These are phyloP conservation scores for Silene conica DNA, from an alignment of 148 eudicot species.

Conservation along the genomic window DNA sequence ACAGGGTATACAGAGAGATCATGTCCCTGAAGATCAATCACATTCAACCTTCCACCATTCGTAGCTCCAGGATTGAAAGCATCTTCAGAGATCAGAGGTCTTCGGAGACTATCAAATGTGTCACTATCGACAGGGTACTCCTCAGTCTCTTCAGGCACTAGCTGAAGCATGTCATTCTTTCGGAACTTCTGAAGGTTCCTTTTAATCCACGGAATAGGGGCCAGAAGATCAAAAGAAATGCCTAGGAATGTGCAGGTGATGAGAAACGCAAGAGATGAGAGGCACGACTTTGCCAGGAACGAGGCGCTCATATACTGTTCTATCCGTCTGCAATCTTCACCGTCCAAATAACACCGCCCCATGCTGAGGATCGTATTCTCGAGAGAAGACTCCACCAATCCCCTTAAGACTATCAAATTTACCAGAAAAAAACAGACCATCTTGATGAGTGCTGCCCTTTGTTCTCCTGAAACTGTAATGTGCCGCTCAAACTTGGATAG, in stretches of 20 bases:
- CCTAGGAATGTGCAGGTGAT: constrained; percentile 94
- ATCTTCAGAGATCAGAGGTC: constrained; percentile 67
- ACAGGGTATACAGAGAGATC: constrained; percentile 80
- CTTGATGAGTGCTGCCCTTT: constrained; percentile 86
- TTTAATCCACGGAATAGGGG: constrained; percentile 96
- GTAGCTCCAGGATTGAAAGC: constrained; percentile 30
- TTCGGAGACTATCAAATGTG: constrained; percentile 47
- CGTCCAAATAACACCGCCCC: constrained; percentile 95
- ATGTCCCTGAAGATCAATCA: constrained; percentile 60
- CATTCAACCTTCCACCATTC: constrained; percentile 37
- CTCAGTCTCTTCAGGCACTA: constrained; percentile 81
- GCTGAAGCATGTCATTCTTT: constrained; percentile 91
- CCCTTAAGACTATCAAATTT: constrained; percentile 78
- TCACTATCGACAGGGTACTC: constrained; percentile 56
- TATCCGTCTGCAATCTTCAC: constrained; percentile 91
- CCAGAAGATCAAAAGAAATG: constrained; percentile 79
- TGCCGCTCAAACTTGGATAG: constrained; percentile 90
- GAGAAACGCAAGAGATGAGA: constrained; percentile 83
- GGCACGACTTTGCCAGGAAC: constrained; percentile 80
- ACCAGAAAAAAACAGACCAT: constrained; percentile 96
- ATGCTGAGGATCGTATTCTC: constrained; percentile 73
- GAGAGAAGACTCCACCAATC: constrained; percentile 84
- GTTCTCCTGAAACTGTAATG: constrained; percentile 86
- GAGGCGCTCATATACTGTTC: constrained; percentile 92
- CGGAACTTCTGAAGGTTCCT: constrained; percentile 67